Conservation (phyloP, 257 asterid genomes). For the Lycium ferocissimum region DNA sequence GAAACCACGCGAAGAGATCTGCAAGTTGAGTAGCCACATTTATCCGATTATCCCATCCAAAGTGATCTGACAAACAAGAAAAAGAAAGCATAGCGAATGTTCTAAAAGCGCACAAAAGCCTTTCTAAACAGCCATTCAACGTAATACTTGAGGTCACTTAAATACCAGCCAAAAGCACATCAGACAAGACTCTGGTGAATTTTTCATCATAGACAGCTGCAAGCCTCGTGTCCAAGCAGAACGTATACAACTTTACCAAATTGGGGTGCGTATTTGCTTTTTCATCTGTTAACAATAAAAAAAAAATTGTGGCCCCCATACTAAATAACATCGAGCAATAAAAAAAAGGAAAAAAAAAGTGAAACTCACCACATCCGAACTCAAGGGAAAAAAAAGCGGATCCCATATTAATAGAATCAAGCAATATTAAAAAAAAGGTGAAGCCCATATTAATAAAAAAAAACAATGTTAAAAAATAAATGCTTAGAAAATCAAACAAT, state of each 20-base stretch:
- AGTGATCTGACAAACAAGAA: background rate
- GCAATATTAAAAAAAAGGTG: too few relatives aligned
- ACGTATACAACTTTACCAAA: background rate
- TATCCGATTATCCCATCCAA: constrained; percentile 11
- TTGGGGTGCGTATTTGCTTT: background rate
- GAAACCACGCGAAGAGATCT: background rate
- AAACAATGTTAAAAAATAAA: too few relatives aligned
- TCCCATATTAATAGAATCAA: too few relatives aligned
- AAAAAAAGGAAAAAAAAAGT: too few relatives aligned
- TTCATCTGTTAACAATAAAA: background rate
- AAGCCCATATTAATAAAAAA: too few relatives aligned
- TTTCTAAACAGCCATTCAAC: background rate
- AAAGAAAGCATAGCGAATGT: background rate
- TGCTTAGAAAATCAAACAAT: too few relatives aligned
- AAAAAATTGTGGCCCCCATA: too few relatives aligned
- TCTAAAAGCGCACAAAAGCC: background rate
- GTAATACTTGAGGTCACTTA: background rate
- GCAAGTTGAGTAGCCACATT: constrained; percentile 21
- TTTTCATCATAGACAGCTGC: constrained; percentile 2
- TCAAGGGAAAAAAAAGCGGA: too few relatives aligned
- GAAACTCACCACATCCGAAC: too few relatives aligned
- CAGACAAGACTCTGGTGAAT: background rate
- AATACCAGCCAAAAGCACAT: background rate
- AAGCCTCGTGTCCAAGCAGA: background rate
- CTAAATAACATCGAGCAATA: too few relatives aligned